Base-by-base conservation (phyloP, 139 green algal genomes). In the Gonium pectorale region DNA sequence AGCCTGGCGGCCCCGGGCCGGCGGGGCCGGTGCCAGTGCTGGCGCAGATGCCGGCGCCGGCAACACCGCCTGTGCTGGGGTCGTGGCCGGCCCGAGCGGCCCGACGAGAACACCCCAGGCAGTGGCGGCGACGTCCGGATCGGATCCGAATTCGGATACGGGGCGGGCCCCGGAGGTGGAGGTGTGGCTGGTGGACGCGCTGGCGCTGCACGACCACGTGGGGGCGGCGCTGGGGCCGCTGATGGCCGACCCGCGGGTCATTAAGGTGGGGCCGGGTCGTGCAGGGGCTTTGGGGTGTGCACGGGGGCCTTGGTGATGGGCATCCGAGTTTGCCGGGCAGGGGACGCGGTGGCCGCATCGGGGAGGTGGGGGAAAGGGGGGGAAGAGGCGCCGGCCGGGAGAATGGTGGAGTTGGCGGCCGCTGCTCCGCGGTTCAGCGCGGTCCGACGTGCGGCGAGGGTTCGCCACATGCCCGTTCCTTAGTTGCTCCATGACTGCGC, bases 181-280 rank as follows among this genome's bases (percentile, higher is more conserved):
- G 8, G 94, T 95, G 40, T 98, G 90, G 67, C 27, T 98, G 40
- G 51, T 98, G 0, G 95, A 98, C 80, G 63, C 70, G 13, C 33
- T 98, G 38, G 91, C 92, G 2, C 87, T 98, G 60, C 86, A 94
- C 67, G 89, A 94, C 67, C 67, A 94, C 64, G 60, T 96, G 68
- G 79, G 70, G 9, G 46, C 80, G 15, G 77, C 86, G 37, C 79
- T 97, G 59, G 84, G 81, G 19, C 66, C 80, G 0, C 71, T 97
- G 11, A 80, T 97, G 27, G 77, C 90, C 27, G 86, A 96, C 83
- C 70, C 89, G 0, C 24, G n/a, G 21, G 88, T 96, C 19, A 33
- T 86, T 38, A 96, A 96, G 89, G 92, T 90, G 35, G 22, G 59
- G 35, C 33, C 13, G 3, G 33, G 33, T 29, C 4, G 19, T 33